Base-by-base conservation (phyloP, 2,329 filamentous ascomycete species). In the Diaporthe sp. region DNA sequence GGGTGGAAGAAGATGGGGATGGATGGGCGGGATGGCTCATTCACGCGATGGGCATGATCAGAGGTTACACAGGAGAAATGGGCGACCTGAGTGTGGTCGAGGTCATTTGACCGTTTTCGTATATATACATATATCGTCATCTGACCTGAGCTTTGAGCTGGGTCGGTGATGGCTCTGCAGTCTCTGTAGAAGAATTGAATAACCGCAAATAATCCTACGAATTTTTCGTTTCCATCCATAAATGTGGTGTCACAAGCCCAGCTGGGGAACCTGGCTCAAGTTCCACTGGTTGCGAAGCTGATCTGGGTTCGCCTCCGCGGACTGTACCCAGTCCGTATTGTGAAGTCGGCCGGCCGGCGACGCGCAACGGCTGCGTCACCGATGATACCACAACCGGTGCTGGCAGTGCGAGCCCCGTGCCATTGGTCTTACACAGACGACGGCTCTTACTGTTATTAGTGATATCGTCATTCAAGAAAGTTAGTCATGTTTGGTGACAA, bases 31-130 rank as follows among this genome's bases (percentile, higher is more conserved):
- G 12, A 67, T n/a, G 62, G 28, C 31, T 37, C 49, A 39, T 55
- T 28, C 65, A 39, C 13, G 15, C 13, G 25, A 42, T 17, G 28
- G 65, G 46, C 28, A 55, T 53, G 42, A 67, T 6, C 49, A 70
- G 31, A 46, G 25, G n/a, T 19, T 31, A 42, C 44, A 17, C 44
- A 53, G 34, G 65, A 28, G 49, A 42, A 15, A 46, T 53, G 57
- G 28, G 28, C 71, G 71, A 19, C 71, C 71, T 39, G 46, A 42
- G 34, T 65, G 2, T 57, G 37, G 46, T 53, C 58, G 15, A 31
- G 46, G 58, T 55, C 71, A 65, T 34, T 65, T 65, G 46, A 65
- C 71, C 71, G 13, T 46, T 73, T 65, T 49, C 71, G 25, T 68
- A 25, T 61, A 65, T 65, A 44, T 57, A 65, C 37, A 62, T 65